Percentiles rank a stretch among this genome's conserved stretches.
phyloP scores from a whole-genome alignment of 768 basidiomycete genomes.

The Kwoniella heveanensis region DNA sequence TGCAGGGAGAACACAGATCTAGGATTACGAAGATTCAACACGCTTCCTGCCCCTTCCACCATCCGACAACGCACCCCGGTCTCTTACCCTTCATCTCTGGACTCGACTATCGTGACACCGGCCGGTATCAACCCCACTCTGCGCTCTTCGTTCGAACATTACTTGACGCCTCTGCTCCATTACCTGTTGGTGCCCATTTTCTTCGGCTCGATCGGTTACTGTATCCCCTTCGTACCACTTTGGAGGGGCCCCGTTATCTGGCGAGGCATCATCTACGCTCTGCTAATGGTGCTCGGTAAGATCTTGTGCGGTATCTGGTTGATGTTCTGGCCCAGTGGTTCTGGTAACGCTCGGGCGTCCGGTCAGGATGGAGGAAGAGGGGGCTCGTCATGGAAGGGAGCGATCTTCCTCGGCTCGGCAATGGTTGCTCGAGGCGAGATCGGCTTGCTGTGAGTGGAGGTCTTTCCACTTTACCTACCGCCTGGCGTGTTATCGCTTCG shows the following conservation, averaged over 20 bases:
- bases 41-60: conserved; percentile 1
- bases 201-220: conserved; percentile 66
- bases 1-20: background rate
- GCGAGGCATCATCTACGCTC: conserved; percentile 64
- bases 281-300: conserved; percentile 66
- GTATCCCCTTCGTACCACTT: conserved; percentile 62
- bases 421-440: conserved; percentile 73
- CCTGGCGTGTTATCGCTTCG: no score
- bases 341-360: background rate
- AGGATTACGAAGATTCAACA: background rate
- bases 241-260: conserved; percentile 59
- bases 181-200: conserved; percentile 66
- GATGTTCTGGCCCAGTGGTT: conserved; percentile 40
- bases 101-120: background rate
- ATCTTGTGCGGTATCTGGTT: conserved; percentile 60
- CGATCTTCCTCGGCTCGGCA: conserved; percentile 61
- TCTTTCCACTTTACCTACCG: background rate
- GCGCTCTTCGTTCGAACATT: conserved; percentile 54
- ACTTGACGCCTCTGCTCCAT: conserved; percentile 58
- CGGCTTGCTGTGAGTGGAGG: conserved; percentile 58
- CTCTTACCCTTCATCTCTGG: conserved; percentile 1
- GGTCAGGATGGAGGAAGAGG: background rate
- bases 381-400: conserved; percentile 20
- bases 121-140: conserved; percentile 17
- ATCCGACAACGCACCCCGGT: background rate